Evolutionary conservation across 169 alveolate genomes (phyloP), one percentile per base, ranked within the genome.

Genomic region (Plasmodium chabaudi): DNA sequence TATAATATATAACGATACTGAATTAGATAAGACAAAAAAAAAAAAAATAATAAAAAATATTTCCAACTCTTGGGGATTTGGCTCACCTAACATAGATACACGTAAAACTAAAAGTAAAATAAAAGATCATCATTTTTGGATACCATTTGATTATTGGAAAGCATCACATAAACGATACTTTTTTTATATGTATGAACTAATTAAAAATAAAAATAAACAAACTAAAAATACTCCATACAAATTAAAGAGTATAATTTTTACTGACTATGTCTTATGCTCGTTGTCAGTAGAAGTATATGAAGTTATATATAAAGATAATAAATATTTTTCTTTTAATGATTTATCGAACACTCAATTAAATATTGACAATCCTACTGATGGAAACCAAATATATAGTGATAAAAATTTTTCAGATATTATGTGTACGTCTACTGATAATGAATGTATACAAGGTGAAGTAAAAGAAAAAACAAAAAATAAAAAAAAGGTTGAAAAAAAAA

Each of bases 121-220:
- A 25, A 86, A 86, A 51, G 91, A 86, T 51, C 91, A 86, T 72
- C 91, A 86, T 23, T 86, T 86, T 51, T 86, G 91, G 91, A 70
- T 86, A 0, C 87, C 91, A 0, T 86, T 86, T 86, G 91, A 86
- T 49, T 86, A 86, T 55, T 86, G 91, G 91, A 86, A 86, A 34
- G 25, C 91, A 44, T 86, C 91, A 1, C 91, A 86, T 56, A 86
- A 86, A 70, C 69, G 91, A 86, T 86, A 86, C 51, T 86, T 86
- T 86, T 49, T 60, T 59, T 86, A 86, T 64, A 46, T 86, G 21
- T 57, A 71, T 86, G 91, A 86, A 10, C 49, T 86, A 86, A 71
- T 86, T 42, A 86, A 86, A 60, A 68, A 86, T 86, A 86, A 86
- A 70, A 68, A 86, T 60, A 86, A 86, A 21, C 69, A 71, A 49